Percentiles rank a stretch among this genome's conserved stretches.
Conservation (phyloP, 768 basidiomycete genomes). For the Boletus sp. region DNA sequence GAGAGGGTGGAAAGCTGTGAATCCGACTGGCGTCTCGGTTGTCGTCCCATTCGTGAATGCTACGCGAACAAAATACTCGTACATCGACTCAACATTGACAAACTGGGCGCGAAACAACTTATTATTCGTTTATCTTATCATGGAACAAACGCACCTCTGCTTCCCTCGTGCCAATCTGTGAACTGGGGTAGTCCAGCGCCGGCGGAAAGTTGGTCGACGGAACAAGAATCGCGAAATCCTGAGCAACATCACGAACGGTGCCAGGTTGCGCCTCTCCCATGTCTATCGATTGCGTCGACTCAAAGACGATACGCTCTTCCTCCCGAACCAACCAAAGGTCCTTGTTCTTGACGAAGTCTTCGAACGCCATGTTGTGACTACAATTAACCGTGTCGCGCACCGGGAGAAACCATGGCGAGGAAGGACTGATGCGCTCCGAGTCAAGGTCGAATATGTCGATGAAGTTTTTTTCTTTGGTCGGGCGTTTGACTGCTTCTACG, state of each 20-base stretch:
- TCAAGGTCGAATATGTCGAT: not conserved
- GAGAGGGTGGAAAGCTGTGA: slow-evolving; percentile 1
- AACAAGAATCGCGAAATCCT: slow-evolving; percentile 11
- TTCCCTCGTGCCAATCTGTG: not conserved
- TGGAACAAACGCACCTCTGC: not conserved
- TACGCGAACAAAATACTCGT: not conserved
- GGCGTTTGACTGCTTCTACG: not conserved
- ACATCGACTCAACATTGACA: not conserved
- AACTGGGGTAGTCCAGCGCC: slow-evolving; percentile 1
- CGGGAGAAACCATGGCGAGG: not conserved
- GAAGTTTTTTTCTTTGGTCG: not conserved
- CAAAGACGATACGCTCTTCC: slow-evolving; percentile 16
- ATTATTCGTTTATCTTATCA: not conserved
- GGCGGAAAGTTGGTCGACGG: slow-evolving; percentile 18
- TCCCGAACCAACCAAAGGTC: slow-evolving; percentile 3
- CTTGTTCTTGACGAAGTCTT: slow-evolving; percentile 1
- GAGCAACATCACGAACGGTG: not conserved
- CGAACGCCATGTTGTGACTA: not conserved
- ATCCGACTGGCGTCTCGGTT: not conserved
- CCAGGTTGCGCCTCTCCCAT: not conserved
- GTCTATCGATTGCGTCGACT: slow-evolving; percentile 1
- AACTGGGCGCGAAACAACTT: not conserved
- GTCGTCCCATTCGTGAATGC: not conserved
- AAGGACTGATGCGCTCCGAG: not conserved
- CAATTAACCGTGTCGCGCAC: not conserved